Evolutionary conservation across 108 stramenopile genomes (phyloP), one percentile per base, ranked within the genome.

Genomic region (Discostella pseudostelligera): DNA sequence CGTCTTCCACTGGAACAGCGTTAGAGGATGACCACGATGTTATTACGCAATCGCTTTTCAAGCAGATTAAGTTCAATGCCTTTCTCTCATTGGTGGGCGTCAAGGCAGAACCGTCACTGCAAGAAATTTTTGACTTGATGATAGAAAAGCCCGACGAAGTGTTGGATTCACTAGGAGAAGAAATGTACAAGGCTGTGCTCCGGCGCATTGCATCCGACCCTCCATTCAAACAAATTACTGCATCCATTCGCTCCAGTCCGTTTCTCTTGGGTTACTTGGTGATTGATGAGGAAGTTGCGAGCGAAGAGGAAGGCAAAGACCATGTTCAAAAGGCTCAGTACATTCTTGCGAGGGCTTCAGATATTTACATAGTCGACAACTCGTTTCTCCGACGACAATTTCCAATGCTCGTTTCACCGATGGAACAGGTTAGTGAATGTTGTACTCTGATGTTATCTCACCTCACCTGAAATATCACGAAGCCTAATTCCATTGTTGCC

Each of bases 291-390:
- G 63, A 59, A 36, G 56, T 46, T 26, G 59, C 58, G 7, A 55
- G 59, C 0, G 47, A 11, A 39, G 59, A 54, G n/a, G 48, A 72
- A 47, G 36, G 48, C 51, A 59, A 67, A 22, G 65, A 67, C 35
- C 45, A 45, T 24, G 54, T 22, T 11, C 62, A 71, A 56, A 74
- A 80, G 48, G 51, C 55, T 14, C 72, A 67, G 61, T 68, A 32
- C 67, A 20, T 71, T 51, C 74, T 92, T 28, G 81, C 82, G 19
- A 82, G 76, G 57, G 90, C 90, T 4, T 69, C 74, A 7, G 87
- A 88, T 55, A 87, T 92, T 17, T 84, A 80, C 46, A 82, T 92
- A 24, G 83, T 92, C 19, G 90, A 92, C 68, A 92, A 92, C 61
- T 76, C 83, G 0, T 86, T 92, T 58, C 80, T 92, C 26, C 81